These are phyloP conservation scores for Saturnispora halmiae DNA, from an alignment of 805 yeast genomes.

Conservation along the genomic window DNA sequence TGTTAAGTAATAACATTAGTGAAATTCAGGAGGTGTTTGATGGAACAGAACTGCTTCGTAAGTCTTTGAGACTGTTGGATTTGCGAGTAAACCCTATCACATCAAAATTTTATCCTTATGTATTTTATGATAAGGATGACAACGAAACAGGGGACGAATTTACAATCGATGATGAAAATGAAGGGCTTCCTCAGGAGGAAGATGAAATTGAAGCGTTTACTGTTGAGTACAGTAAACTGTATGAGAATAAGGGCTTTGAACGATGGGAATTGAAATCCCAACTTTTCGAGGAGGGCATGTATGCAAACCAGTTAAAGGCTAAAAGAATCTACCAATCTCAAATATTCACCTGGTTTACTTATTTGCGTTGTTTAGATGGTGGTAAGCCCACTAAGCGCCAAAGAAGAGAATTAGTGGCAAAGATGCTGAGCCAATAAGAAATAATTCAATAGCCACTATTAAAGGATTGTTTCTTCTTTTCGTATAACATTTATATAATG, in stretches of 20 bases:
- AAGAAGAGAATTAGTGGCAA: background rate
- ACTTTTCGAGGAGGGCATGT: background rate
- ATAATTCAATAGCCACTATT: no score
- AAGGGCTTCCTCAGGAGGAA: conserved; percentile 32
- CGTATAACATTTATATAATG: conserved; percentile 6
- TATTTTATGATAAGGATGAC: conserved; percentile 33
- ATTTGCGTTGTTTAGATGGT: conserved; percentile 25
- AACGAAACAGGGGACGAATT: conserved; percentile 8
- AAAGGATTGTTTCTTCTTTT: no score
- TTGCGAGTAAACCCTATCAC: conserved; percentile 42
- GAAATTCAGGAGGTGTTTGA: conserved; percentile 29
- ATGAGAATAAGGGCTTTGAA: conserved; percentile 25
- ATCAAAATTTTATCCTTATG: conserved; percentile 41
- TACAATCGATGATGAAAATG: conserved; percentile 9
- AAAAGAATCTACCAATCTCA: conserved; percentile 16
- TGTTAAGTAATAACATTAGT: conserved; percentile 39
- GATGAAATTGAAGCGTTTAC: conserved; percentile 47
- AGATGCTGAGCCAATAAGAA: conserved; percentile 3
- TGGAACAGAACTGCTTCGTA: conserved; percentile 25
- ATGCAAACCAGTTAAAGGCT: background rate
- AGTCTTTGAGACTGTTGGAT: conserved; percentile 34
- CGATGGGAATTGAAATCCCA: conserved; percentile 30
- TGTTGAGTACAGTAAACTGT: conserved; percentile 36
- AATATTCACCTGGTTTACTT: conserved; percentile 23
- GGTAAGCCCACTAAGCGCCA: background rate